A percentile compares a stretch with the other conserved stretches of the same genome.
Conservation (phyloP, 2,329 filamentous ascomycete species). For the Colletotrichum australisinense region DNA sequence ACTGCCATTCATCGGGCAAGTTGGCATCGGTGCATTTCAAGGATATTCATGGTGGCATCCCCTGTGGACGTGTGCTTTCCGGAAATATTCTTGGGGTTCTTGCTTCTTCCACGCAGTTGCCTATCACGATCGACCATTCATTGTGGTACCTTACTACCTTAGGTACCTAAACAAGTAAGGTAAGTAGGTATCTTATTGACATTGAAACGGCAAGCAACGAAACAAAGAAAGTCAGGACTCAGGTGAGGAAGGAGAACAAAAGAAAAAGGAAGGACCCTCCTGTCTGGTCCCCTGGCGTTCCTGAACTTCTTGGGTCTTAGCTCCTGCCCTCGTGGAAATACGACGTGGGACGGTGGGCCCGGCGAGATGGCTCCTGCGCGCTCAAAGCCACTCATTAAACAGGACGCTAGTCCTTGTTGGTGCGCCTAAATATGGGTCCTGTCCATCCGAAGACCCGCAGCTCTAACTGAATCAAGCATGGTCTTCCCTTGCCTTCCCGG, state of each 20-base stretch:
- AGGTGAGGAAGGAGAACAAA: neutral
- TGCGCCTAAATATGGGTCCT: neutral
- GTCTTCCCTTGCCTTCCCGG: conserved; percentile 17
- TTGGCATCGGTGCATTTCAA: neutral
- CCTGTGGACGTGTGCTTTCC: neutral
- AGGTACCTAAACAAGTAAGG: too few species aligned
- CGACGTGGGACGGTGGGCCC: neutral
- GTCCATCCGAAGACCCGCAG: neutral
- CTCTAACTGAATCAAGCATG: conserved; percentile 22
- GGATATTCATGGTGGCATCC: too few species aligned
- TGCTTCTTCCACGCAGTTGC: neutral
- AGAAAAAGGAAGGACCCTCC: neutral
- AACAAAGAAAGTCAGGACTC: neutral
- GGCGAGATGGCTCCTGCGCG: neutral
- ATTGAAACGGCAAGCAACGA: neutral
- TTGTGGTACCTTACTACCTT: too few species aligned
- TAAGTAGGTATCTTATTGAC: too few species aligned
- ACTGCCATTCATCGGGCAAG: neutral
- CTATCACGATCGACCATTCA: neutral
- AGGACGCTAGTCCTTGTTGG: neutral
- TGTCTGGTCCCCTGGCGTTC: neutral
- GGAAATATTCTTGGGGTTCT: neutral
- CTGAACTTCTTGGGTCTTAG: neutral
- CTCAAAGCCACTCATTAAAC: conserved; percentile 23
- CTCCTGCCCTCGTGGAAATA: neutral